These are phyloP conservation scores for Phytopythium montanum DNA, from an alignment of 352 stramenopile genomes.

Conservation along the genomic window DNA sequence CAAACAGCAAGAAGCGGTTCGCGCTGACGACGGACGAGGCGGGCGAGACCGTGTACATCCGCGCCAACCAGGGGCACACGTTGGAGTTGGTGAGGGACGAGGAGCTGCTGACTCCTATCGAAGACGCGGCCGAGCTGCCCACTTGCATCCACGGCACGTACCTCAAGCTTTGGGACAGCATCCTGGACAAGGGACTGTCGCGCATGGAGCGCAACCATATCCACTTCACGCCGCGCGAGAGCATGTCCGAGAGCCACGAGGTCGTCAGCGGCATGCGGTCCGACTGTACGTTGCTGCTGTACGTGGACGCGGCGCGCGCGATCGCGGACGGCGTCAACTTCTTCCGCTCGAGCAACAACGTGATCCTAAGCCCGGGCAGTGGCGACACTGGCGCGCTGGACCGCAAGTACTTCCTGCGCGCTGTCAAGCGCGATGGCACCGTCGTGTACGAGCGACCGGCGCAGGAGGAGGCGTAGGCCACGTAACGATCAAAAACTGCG, in stretches of 20 bases:
- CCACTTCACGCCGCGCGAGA: conserved; percentile 67
- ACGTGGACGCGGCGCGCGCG: conserved; percentile 54
- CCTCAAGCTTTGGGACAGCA: conserved; percentile 60
- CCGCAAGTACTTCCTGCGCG: conserved; percentile 57
- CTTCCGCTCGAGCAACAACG: conserved; percentile 84
- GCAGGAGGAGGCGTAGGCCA: neutral
- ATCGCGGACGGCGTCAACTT: conserved; percentile 74
- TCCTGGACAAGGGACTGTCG: conserved; percentile 46
- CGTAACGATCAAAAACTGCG: neutral
- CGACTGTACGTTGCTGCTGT: conserved; percentile 73
- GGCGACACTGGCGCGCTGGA: conserved; percentile 47
- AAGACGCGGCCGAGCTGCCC: conserved; percentile 33
- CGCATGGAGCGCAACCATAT: conserved; percentile 88
- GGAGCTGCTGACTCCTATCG: conserved; percentile 62
- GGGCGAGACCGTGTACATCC: conserved; percentile 48
- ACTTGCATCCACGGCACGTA: conserved; percentile 84
- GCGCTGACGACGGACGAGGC: conserved; percentile 50
- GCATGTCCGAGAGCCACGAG: conserved; percentile 28
- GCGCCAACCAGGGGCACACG: conserved; percentile 81
- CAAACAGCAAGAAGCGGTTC: conserved; percentile 76
- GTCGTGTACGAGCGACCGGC: conserved; percentile 42
- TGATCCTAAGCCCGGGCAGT: conserved; percentile 63
- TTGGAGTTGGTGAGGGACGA: conserved; percentile 62
- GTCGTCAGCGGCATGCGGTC: conserved; percentile 78
- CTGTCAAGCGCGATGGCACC: conserved; percentile 40